Evolutionary conservation across 2,329 filamentous ascomycete genomes (phyloP).

Genomic region (Pseudogymnoascus sp.): DNA sequence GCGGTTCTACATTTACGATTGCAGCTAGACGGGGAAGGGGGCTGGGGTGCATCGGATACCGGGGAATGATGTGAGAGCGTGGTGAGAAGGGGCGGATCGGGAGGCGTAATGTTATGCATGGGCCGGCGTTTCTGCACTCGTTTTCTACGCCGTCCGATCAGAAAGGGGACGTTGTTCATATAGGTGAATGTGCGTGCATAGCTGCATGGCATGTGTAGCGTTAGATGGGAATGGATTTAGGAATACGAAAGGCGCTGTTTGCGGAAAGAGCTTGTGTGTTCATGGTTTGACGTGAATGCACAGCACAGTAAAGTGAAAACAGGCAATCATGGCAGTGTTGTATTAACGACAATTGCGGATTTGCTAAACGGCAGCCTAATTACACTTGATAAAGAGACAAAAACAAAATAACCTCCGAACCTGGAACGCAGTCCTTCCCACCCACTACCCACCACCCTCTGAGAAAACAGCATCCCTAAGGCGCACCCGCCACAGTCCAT

Average conservation of each 20-base stretch:
- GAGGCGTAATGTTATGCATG: slow-evolving; percentile 3
- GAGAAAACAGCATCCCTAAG: background rate
- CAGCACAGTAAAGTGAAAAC: background rate
- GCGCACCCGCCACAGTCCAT: background rate
- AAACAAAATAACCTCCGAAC: background rate
- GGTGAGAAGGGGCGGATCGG: background rate
- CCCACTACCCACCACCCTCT: background rate
- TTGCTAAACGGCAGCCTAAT: background rate
- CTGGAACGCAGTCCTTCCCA: background rate
- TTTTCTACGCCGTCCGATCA: slow-evolving; percentile 2
- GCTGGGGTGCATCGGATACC: background rate
- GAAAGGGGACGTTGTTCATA: slow-evolving; percentile 3
- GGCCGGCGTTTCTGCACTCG: slow-evolving; percentile 5
- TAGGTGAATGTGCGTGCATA: background rate
- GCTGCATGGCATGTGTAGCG: slow-evolving; percentile 2
- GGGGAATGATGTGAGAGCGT: background rate
- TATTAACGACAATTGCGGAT: background rate
- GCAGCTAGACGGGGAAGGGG: background rate
- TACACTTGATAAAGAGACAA: background rate
- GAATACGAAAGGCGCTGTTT: slow-evolving; percentile 5
- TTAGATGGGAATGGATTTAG: slow-evolving; percentile 2
- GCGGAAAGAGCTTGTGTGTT: background rate
- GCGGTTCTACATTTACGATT: background rate
- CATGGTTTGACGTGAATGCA: background rate
- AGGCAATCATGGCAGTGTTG: background rate